These are phyloP conservation scores for Pythium plurisporium DNA, from an alignment of 352 stramenopile genomes.

Conservation along the genomic window DNA sequence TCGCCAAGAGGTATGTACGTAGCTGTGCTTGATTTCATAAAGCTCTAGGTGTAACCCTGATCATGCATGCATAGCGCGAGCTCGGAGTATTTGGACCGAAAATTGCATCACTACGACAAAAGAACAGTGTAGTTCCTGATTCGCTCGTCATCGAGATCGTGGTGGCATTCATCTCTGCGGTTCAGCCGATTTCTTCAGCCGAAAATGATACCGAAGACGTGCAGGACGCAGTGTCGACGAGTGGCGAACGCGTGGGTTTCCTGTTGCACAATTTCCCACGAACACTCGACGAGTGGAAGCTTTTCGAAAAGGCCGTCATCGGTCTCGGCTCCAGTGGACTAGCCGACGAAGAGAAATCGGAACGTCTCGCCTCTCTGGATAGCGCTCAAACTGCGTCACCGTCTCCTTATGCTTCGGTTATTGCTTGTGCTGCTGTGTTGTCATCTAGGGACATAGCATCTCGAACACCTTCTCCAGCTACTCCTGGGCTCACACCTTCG, in stretches of 20 bases:
- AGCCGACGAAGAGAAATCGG: background rate
- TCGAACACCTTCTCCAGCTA: background rate
- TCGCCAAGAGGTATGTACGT: conserved; percentile 41
- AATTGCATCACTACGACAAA: conserved; percentile 34
- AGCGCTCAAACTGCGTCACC: background rate
- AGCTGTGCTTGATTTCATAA: background rate
- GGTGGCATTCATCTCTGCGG: conserved; percentile 4
- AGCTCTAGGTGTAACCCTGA: background rate
- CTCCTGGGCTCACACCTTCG: background rate
- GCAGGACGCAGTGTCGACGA: background rate
- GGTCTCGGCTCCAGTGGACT: background rate
- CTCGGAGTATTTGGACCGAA: conserved; percentile 48
- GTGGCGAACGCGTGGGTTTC: conserved; percentile 14
- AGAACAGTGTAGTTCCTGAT: conserved; percentile 42
- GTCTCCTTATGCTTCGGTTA: background rate
- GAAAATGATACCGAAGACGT: background rate
- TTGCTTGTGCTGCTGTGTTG: background rate
- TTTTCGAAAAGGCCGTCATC: conserved; percentile 34
- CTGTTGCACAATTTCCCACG: conserved; percentile 60
- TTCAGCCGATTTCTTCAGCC: background rate
- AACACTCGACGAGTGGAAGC: conserved; percentile 45
- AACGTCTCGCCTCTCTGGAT: background rate
- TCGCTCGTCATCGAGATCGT: conserved; percentile 49
- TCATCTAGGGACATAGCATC: background rate
- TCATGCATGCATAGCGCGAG: conserved; percentile 38